phyloP scores from a whole-genome alignment of 2,329 filamentous ascomycete species.

The Fusarium mexicanum region DNA sequence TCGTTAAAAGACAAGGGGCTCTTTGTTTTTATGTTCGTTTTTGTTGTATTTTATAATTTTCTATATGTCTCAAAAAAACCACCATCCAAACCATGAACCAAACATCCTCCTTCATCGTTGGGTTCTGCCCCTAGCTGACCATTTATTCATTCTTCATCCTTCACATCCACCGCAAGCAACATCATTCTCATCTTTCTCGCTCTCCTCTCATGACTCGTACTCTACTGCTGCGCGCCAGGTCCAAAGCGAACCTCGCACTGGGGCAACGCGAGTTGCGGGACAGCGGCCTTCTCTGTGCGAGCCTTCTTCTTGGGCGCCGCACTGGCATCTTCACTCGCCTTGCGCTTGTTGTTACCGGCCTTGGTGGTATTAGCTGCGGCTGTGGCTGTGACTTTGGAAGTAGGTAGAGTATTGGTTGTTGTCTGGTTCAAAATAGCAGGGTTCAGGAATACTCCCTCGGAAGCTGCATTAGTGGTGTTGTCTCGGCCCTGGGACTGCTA shows the following conservation, averaged over 20 bases:
- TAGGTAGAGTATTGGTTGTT: background rate
- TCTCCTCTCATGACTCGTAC: background rate
- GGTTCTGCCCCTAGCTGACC: background rate
- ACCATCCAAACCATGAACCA: background rate
- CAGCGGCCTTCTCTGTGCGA: background rate
- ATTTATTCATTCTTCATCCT: background rate
- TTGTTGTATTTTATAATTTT: background rate
- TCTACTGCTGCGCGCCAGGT: background rate
- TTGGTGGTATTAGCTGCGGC: background rate
- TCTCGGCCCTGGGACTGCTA: background rate
- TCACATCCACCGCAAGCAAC: background rate
- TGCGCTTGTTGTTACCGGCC: conserved; percentile 11
- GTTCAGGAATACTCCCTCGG: background rate
- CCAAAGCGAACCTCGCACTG: background rate
- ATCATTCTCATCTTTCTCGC: background rate
- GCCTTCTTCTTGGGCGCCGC: conserved; percentile 4
- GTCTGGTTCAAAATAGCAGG: background rate
- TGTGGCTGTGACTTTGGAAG: background rate
- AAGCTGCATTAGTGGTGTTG: background rate
- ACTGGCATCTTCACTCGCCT: background rate
- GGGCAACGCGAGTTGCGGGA: background rate
- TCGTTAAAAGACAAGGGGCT: background rate
- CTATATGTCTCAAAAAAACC: background rate
- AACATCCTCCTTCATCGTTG: background rate
- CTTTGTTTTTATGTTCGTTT: background rate